phyloP scores from a whole-genome alignment of 495 filamentous ascomycete species.

The Penicillium daleae region DNA sequence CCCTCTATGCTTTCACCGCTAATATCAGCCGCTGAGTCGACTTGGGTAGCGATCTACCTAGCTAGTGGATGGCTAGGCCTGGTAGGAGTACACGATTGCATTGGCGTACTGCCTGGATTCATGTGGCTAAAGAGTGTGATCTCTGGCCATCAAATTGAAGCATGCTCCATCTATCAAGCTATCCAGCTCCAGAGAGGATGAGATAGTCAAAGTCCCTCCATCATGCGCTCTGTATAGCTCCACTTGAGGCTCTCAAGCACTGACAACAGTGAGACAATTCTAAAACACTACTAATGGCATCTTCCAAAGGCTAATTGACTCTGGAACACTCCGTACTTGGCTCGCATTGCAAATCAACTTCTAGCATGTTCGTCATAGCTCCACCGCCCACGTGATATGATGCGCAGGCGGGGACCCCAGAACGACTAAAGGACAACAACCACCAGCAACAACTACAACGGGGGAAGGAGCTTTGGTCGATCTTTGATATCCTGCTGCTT shows the following conservation, averaged over 20 bases:
- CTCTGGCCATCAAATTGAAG: not conserved
- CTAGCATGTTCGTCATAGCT: constrained; percentile 35
- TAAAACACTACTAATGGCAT: not conserved
- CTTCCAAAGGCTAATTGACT: not conserved
- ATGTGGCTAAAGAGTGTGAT: not conserved
- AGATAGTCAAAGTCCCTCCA: no score
- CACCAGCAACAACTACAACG: not conserved
- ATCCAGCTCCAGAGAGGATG: not conserved
- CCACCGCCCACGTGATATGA: constrained; percentile 45
- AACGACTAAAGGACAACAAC: constrained; percentile 36
- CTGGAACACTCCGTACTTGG: not conserved
- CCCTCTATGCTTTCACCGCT: constrained; percentile 9
- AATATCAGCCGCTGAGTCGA: not conserved
- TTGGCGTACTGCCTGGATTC: constrained; percentile 2
- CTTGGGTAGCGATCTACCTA: constrained; percentile 3
- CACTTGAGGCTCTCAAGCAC: not conserved
- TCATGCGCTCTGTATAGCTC: not conserved
- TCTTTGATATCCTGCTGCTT: constrained; percentile 9
- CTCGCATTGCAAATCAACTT: constrained; percentile 17
- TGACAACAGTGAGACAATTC: not conserved
- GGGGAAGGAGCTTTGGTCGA: constrained; percentile 9
- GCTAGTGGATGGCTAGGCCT: not conserved
- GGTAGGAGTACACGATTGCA: constrained; percentile 1
- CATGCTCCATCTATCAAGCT: not conserved
- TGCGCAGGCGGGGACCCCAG: constrained; percentile 37